Conservation (phyloP, 306 rosid genomes). For the Lithocarpus polystachyus region DNA sequence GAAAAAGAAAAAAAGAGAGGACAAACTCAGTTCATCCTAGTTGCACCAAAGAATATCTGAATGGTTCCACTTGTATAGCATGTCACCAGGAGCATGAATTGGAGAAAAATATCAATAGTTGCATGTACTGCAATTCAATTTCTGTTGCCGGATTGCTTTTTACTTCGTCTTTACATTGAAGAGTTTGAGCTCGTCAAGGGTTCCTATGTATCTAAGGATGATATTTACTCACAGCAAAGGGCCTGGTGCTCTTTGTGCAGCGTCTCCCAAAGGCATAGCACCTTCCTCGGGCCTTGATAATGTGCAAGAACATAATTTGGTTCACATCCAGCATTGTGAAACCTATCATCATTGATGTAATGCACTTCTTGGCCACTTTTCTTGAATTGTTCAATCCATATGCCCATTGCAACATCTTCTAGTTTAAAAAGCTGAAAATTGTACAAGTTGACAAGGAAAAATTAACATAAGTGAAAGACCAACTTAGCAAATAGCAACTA, state of each 20-base stretch:
- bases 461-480: background rate
- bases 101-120: background rate
- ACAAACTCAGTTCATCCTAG: background rate
- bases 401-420: constrained; percentile 97
- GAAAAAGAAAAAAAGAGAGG: background rate
- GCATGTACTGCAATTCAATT: background rate
- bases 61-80: background rate
- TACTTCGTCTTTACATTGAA: constrained; percentile 5
- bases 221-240: constrained; percentile 67
- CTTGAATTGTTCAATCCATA: constrained; percentile 80
- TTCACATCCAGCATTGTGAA: constrained; percentile 81
- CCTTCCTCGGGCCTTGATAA: constrained; percentile 79
- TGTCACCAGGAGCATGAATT: background rate
- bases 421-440: constrained; percentile 72
- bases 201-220: background rate
- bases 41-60: background rate
- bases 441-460: background rate
- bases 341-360: constrained; percentile 68
- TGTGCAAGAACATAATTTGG: constrained; percentile 75
- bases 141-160: background rate
- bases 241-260: constrained; percentile 64
- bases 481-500: background rate
- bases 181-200: background rate
- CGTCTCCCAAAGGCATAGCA: constrained; percentile 92
- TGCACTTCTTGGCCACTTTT: constrained; percentile 61